phyloP scores from a whole-genome alignment of 805 yeast genomes.

The Suhomyces emberorum region DNA sequence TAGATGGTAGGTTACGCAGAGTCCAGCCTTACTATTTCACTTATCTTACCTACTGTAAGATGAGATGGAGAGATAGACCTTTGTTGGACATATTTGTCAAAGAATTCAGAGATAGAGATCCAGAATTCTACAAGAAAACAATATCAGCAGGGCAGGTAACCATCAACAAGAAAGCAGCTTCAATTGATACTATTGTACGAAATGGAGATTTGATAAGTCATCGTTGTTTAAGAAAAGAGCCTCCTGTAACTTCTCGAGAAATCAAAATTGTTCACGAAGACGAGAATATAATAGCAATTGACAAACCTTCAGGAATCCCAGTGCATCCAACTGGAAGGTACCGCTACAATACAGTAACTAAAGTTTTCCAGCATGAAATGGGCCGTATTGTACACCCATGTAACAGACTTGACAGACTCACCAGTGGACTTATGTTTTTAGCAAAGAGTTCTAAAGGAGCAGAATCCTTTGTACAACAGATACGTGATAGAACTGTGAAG shows the following conservation, averaged over 20 bases:
- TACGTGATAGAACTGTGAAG: conserved; percentile 66
- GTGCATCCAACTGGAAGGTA: conserved; percentile 93
- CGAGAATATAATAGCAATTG: conserved; percentile 74
- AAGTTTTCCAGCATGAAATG: conserved; percentile 68
- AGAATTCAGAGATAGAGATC: conserved; percentile 81
- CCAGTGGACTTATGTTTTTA: conserved; percentile 90
- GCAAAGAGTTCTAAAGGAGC: conserved; percentile 82
- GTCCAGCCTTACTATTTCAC: conserved; percentile 87
- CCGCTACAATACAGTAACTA: conserved; percentile 72
- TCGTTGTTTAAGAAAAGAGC: conserved; percentile 84
- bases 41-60: conserved; percentile 85
- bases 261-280: conserved; percentile 71
- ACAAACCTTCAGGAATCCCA: conserved; percentile 93
- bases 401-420: conserved; percentile 82
- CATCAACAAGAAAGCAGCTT: conserved; percentile 65
- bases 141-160: conserved; percentile 64
- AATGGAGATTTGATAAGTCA: conserved; percentile 86
- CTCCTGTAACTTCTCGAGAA: conserved; percentile 62
- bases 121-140: conserved; percentile 55
- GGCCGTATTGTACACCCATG: conserved; percentile 70
- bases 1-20: conserved; percentile 62
- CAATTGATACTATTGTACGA: conserved; percentile 58
- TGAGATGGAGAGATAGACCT: conserved; percentile 85
- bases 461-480: conserved; percentile 66
- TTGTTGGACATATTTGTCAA: conserved; percentile 74